Base-by-base conservation (phyloP, 306 rosid species). In the Quercus variabilis region DNA sequence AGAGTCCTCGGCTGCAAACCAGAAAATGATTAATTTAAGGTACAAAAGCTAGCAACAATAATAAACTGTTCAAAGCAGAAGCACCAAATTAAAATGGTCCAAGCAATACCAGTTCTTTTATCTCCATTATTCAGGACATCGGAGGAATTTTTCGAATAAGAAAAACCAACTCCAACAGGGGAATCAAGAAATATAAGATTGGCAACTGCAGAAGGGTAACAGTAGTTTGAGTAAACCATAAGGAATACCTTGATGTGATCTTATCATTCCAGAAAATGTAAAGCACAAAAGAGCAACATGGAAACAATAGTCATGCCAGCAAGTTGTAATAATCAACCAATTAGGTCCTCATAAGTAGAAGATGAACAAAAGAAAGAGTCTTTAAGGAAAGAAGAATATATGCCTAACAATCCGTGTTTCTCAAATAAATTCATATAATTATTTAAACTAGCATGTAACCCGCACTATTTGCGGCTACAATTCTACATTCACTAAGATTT, bases 81-180 rank as follows among this genome's bases (percentile, higher is more conserved):
- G 15, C 33, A 83, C 23, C 18, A 54, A 3, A 49, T 49, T 25
- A 62, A 75, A 71, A 69, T 25, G 55, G 23, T 25, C 55, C 58
- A 41, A 76, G 56, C 33, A 51, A 6, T 85, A 94, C 98, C 97
- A 58, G 97, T 81, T 68, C 93, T 91, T 71, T 85, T 85, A 75
- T 94, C 98, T 5, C 98, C 98, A 76, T 88, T 91, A 74, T 82
- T 82, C 58, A 73, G 73, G 68, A 92, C 14, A 75, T 94, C 97
- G 23, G 94, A 87, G 60, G 91, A 77, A 56, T 85, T 85, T 70
- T 91, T 92, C n/a, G 97, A 92, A 87, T 94, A 94, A 30, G 98
- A 94, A 86, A 87, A 94, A 59, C 98, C 98, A 79, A 94, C 98
- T 81, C 98, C 98, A 84, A 83, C 93, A 78, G 97, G 97, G 75